Conservation (phyloP, 1,284 basidiomycete genomes). For the Heterobasidion annosum region DNA sequence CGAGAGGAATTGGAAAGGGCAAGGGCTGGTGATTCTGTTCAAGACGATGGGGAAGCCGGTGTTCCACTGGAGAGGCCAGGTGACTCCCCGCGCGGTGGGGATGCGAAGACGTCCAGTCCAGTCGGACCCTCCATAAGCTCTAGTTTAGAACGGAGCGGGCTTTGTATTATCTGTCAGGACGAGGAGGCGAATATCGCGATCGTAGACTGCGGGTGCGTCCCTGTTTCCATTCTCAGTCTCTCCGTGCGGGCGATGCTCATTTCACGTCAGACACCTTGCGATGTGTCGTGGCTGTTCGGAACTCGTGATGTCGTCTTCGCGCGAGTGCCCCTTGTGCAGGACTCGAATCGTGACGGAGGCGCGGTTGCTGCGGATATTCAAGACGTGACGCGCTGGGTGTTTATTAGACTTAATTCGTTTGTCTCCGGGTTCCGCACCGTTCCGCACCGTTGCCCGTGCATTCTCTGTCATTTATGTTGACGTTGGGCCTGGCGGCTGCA, state of each 20-base stretch:
- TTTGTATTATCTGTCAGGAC: constrained; percentile 87
- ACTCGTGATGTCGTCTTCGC: constrained; percentile 68
- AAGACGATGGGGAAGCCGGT: too few relatives aligned
- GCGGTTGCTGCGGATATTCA: constrained; percentile 74
- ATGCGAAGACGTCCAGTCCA: not conserved
- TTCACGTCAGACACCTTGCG: constrained; percentile 54
- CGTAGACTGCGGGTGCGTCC: constrained; percentile 82
- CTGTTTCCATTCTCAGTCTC: not conserved
- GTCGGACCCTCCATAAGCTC: constrained; percentile 20
- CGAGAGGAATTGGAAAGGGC: constrained; percentile 4
- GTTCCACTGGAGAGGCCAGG: too few relatives aligned
- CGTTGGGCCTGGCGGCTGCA: too few relatives aligned
- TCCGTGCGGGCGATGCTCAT: not conserved
- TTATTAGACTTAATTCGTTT: too few relatives aligned
- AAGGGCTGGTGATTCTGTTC: not conserved
- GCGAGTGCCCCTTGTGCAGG: constrained; percentile 80
- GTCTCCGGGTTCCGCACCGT: too few relatives aligned
- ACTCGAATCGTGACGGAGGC: constrained; percentile 80
- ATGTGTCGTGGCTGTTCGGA: constrained; percentile 83
- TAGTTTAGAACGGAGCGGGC: constrained; percentile 54
- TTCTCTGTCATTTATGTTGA: too few relatives aligned
- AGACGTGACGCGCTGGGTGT: constrained; percentile 29
- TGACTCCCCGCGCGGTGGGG: not conserved
- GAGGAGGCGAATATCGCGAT: constrained; percentile 87
- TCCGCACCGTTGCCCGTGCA: too few relatives aligned